A percentile compares a stretch with the other conserved stretches of the same genome.
These are phyloP conservation scores for Fibroporia radiculosa DNA, from an alignment of 768 basidiomycete genomes.

Conservation along the genomic window DNA sequence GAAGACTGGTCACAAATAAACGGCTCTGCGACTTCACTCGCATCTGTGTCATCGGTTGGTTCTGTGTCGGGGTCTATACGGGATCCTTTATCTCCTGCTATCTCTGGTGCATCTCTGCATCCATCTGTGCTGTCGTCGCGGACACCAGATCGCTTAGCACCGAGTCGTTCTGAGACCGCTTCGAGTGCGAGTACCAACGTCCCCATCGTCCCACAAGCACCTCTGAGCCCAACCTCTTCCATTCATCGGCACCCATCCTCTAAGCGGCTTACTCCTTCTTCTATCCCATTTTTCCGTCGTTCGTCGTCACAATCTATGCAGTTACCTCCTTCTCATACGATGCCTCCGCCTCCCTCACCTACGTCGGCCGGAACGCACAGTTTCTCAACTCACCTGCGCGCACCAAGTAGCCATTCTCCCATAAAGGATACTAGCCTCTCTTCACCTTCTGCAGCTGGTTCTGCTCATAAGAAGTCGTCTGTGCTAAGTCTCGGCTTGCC, in stretches of 20 bases:
- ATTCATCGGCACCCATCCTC: slow-evolving; percentile 56
- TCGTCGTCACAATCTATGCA: slow-evolving; percentile 88
- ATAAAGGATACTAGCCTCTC: slow-evolving; percentile 43
- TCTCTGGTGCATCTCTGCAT: slow-evolving; percentile 1
- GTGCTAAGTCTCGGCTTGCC: slow-evolving; percentile 76
- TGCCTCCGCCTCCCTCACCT: slow-evolving; percentile 23
- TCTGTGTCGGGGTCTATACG: slow-evolving; percentile 38
- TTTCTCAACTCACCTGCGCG: slow-evolving; percentile 32
- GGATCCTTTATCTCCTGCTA: slow-evolving; percentile 17
- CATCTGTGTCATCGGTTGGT: slow-evolving; percentile 66
- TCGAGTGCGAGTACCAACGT: slow-evolving; percentile 70
- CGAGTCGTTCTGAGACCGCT: slow-evolving; percentile 66
- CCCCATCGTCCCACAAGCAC: slow-evolving; percentile 48
- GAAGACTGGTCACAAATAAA: slow-evolving; percentile 59
- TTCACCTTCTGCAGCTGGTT: slow-evolving; percentile 48
- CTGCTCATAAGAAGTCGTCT: slow-evolving; percentile 72
- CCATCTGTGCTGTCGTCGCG: slow-evolving; percentile 39
- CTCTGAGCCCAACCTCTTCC: slow-evolving; percentile 68
- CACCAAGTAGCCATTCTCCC: slow-evolving; percentile 40
- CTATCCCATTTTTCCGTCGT: slow-evolving; percentile 90
- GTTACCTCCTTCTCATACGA: slow-evolving; percentile 36
- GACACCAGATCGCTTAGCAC: slow-evolving; percentile 54
- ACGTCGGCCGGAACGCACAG: slow-evolving; percentile 23
- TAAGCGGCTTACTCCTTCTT: slow-evolving; percentile 80
- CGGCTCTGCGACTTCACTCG: slow-evolving; percentile 64